Percentiles rank a stretch among this genome's conserved stretches.
Evolutionary conservation across 2,329 filamentous ascomycete genomes (phyloP).

Genomic region (Diplodia intermedia): DNA sequence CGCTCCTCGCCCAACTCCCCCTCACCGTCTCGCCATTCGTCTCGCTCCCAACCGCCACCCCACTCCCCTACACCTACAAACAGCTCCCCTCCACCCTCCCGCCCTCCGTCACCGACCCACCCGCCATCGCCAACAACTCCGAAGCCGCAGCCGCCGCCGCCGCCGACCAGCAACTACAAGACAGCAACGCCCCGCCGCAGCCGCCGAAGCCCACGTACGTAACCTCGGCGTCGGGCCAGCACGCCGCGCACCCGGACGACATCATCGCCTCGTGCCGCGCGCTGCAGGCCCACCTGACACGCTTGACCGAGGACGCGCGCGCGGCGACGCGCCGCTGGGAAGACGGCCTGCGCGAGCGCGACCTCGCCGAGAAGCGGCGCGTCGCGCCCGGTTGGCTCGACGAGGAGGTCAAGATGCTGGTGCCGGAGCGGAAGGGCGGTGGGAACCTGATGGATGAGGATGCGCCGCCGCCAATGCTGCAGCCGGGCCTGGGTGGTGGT

Average conservation of each 20-base stretch:
- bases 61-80: slow-evolving; percentile 95
- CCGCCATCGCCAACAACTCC: slow-evolving; percentile 65
- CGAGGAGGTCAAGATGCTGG: slow-evolving; percentile 67
- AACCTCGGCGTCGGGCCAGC: slow-evolving; percentile 70
- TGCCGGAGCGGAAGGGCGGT: slow-evolving; percentile 64
- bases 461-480: slow-evolving; percentile 30
- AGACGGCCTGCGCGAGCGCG: slow-evolving; percentile 66
- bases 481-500: slow-evolving; percentile 37
- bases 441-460: slow-evolving; percentile 28
- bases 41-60: slow-evolving; percentile 85
- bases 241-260: slow-evolving; percentile 84
- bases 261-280: slow-evolving; percentile 83
- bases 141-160: slow-evolving; percentile 45
- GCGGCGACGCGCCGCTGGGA: slow-evolving; percentile 73
- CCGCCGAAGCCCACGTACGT: slow-evolving; percentile 65
- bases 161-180: slow-evolving; percentile 40
- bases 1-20: slow-evolving; percentile 88
- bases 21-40: slow-evolving; percentile 95
- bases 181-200: not conserved
- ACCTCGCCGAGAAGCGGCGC: slow-evolving; percentile 79
- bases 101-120: slow-evolving; percentile 65
- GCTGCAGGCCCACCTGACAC: slow-evolving; percentile 76
- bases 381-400: slow-evolving; percentile 84
- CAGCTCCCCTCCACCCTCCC: slow-evolving; percentile 86
- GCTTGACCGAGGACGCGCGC: slow-evolving; percentile 72